These are phyloP conservation scores for Aspergillus melleus DNA, from an alignment of 2,329 filamentous ascomycete species.

Conservation along the genomic window DNA sequence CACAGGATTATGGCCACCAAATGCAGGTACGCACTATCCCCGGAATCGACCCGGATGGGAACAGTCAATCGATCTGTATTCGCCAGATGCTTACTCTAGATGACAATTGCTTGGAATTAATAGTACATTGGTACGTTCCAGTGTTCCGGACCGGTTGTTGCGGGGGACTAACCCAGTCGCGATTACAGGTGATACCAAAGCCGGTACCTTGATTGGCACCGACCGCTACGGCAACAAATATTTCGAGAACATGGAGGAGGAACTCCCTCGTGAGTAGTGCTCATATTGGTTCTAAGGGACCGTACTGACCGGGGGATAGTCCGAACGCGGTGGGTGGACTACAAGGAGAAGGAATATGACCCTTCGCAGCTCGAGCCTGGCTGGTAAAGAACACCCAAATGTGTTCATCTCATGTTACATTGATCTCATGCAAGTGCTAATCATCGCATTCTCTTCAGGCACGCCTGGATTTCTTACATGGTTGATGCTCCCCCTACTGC, in stretches of 20 bases:
- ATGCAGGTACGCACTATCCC: slow-evolving; percentile 66
- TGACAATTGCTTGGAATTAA: slow-evolving; percentile 6
- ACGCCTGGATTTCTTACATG: slow-evolving; percentile 94
- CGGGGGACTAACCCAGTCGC: slow-evolving; percentile 23
- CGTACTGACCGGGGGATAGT: slow-evolving; percentile 54
- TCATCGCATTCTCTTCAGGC: slow-evolving; percentile 51
- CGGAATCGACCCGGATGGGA: slow-evolving; percentile 7
- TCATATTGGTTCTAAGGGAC: slow-evolving; percentile 5
- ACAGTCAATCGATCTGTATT: neutral
- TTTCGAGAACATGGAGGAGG: slow-evolving; percentile 87
- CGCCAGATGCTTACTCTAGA: slow-evolving; percentile 23
- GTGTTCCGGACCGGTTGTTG: neutral
- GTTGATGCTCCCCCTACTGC: slow-evolving; percentile 81
- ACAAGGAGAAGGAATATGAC: slow-evolving; percentile 74
- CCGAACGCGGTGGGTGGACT: slow-evolving; percentile 96
- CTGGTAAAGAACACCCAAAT: slow-evolving; percentile 55
- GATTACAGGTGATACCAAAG: slow-evolving; percentile 85
- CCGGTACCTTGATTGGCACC: slow-evolving; percentile 77
- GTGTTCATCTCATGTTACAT: neutral
- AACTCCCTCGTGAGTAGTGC: slow-evolving; percentile 72
- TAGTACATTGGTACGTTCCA: slow-evolving; percentile 45
- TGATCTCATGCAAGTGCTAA: neutral
- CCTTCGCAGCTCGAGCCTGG: slow-evolving; percentile 79
- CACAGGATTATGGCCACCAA: slow-evolving; percentile 85
- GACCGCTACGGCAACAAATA: slow-evolving; percentile 97